phyloP scores from a whole-genome alignment of 176 grass and related monocot species.

The Luzula sylvatica region DNA sequence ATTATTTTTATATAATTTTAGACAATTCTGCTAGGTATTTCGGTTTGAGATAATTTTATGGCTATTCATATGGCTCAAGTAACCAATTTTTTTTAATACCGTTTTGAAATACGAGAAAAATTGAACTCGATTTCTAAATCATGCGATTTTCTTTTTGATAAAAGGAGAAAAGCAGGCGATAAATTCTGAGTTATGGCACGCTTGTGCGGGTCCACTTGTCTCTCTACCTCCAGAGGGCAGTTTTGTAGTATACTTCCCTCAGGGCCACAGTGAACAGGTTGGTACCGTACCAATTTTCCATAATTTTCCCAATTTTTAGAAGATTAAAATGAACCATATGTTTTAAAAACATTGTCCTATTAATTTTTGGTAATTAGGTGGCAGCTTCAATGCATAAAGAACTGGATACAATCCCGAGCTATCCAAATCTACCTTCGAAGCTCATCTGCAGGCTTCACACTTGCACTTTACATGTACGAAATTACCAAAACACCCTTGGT shows the following conservation, averaged over 20 bases:
- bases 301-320: not conserved
- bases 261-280: slow-evolving; percentile 98
- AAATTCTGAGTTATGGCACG: slow-evolving; percentile 95
- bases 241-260: slow-evolving; percentile 91
- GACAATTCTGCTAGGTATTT: no score
- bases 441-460: slow-evolving; percentile 84
- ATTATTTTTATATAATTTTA: not conserved
- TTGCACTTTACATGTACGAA: slow-evolving; percentile 73
- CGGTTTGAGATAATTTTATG: no score
- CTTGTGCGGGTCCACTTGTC: slow-evolving; percentile 83
- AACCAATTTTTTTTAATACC: no score
- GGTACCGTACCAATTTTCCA: not conserved
- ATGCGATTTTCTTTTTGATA: slow-evolving; percentile 15
- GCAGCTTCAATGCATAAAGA: slow-evolving; percentile 97
- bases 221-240: slow-evolving; percentile 76
- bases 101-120: no score
- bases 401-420: slow-evolving; percentile 63
- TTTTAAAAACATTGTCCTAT: not conserved
- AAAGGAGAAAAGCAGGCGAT: slow-evolving; percentile 85
- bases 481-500: not conserved
- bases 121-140: not conserved
- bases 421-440: slow-evolving; percentile 88
- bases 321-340: not conserved
- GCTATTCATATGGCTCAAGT: no score
- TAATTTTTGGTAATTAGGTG: slow-evolving; percentile 35